These are phyloP conservation scores for Musa itinerans DNA, from an alignment of 176 grass and related monocot species.

Conservation along the genomic window DNA sequence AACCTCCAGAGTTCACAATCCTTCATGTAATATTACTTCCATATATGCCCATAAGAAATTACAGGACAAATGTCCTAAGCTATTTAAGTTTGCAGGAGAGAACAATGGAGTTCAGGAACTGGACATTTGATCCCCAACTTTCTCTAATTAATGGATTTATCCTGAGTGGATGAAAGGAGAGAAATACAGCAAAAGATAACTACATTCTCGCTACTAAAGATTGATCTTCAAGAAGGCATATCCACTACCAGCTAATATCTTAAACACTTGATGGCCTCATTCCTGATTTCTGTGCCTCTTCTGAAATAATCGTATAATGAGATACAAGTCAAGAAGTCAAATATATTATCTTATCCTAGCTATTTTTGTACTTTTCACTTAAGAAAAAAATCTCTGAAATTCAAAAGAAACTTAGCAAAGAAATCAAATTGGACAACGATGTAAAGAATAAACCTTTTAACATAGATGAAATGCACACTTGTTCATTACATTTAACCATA, in stretches of 20 bases:
- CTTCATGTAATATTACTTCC: background rate
- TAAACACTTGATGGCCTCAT: background rate
- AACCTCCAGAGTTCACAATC: background rate
- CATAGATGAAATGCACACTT: background rate
- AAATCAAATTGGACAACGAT: background rate
- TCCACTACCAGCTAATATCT: background rate
- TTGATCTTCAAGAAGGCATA: background rate
- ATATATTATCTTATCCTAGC: background rate
- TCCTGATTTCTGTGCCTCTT: background rate
- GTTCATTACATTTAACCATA: constrained; percentile 1
- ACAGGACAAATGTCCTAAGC: background rate
- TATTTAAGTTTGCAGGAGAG: background rate
- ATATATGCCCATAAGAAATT: background rate
- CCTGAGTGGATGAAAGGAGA: background rate
- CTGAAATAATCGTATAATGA: background rate
- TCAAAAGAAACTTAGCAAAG: background rate
- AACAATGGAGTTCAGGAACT: background rate
- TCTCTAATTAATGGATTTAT: background rate
- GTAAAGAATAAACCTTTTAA: background rate
- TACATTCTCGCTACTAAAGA: background rate
- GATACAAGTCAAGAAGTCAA: background rate
- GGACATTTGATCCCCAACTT: background rate
- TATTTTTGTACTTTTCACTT: background rate
- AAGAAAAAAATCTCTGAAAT: background rate
- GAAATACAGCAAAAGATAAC: background rate